Percentiles rank a stretch among this genome's conserved stretches.
Conservation (phyloP, 2,329 filamentous ascomycete genomes). For the Hypomyces rosellus region DNA sequence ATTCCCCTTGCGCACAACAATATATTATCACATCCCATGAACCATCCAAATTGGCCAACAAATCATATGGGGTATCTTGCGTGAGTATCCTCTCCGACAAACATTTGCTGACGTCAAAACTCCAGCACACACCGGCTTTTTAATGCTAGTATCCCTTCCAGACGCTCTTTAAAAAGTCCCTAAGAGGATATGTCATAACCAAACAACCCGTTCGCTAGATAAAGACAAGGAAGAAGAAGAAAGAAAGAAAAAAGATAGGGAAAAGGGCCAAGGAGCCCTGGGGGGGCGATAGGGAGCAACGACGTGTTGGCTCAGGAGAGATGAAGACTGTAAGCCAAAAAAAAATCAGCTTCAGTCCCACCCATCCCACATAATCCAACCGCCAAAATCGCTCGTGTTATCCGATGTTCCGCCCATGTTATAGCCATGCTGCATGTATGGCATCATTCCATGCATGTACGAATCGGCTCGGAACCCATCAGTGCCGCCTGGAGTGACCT, state of each 20-base stretch:
- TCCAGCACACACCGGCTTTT: background rate
- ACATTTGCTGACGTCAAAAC: too few relatives aligned
- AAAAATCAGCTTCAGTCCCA: conserved; percentile 24
- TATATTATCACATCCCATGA: too few relatives aligned
- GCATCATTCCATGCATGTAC: conserved; percentile 22
- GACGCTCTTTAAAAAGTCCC: background rate
- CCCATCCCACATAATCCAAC: conserved; percentile 36
- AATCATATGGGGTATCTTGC: too few relatives aligned
- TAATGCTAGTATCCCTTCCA: background rate
- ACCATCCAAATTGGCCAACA: too few relatives aligned
- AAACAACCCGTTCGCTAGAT: background rate
- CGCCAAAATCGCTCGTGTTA: conserved; percentile 22
- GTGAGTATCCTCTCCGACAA: too few relatives aligned
- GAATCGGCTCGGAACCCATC: conserved; percentile 21
- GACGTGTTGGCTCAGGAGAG: background rate
- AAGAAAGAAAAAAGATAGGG: background rate
- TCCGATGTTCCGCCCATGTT: conserved; percentile 22
- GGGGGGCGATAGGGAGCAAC: too few relatives aligned
- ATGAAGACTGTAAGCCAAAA: background rate
- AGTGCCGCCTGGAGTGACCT: conserved; percentile 5
- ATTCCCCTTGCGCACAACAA: too few relatives aligned
- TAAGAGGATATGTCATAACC: background rate
- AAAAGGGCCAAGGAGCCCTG: too few relatives aligned
- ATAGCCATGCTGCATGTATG: conserved; percentile 25
- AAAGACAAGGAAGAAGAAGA: conserved; percentile 2